These are phyloP conservation scores for Huiozyma naganishii DNA, from an alignment of 805 yeast species.

Conservation along the genomic window DNA sequence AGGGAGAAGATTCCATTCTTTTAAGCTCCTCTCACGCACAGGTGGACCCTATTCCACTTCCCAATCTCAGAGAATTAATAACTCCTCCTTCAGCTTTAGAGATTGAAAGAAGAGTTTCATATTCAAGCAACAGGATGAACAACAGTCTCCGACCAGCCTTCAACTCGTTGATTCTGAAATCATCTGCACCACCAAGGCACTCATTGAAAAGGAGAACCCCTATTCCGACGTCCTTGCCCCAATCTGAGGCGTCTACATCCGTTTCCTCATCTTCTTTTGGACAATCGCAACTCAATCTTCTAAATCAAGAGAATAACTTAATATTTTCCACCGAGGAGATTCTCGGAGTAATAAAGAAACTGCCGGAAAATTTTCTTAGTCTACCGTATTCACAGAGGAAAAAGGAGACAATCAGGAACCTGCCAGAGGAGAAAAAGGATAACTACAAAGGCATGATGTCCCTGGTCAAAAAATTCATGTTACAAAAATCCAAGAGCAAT, in stretches of 20 bases:
- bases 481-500: constrained; percentile 19
- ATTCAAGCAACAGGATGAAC: background rate
- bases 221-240: background rate
- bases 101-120: constrained; percentile 9
- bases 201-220: constrained; percentile 1
- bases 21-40: constrained; percentile 26
- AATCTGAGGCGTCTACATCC: too few relatives aligned
- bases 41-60: constrained; percentile 30
- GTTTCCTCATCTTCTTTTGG: too few relatives aligned
- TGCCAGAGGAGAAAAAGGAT: constrained; percentile 29
- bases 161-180: background rate
- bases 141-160: background rate
- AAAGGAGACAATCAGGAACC: constrained; percentile 28
- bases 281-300: too few relatives aligned
- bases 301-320: too few relatives aligned
- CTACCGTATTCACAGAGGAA: constrained; percentile 54
- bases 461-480: constrained; percentile 19
- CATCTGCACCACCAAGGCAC: background rate
- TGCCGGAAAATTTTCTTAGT: constrained; percentile 44
- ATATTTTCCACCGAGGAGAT: too few relatives aligned
- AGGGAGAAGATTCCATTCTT: background rate
- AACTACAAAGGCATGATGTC: constrained; percentile 27
- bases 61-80: constrained; percentile 12
- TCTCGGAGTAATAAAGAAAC: constrained; percentile 15
- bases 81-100: constrained; percentile 11